Evolutionary conservation across 1,284 basidiomycete species (phyloP).

Genomic region (Tilletia horrida): DNA sequence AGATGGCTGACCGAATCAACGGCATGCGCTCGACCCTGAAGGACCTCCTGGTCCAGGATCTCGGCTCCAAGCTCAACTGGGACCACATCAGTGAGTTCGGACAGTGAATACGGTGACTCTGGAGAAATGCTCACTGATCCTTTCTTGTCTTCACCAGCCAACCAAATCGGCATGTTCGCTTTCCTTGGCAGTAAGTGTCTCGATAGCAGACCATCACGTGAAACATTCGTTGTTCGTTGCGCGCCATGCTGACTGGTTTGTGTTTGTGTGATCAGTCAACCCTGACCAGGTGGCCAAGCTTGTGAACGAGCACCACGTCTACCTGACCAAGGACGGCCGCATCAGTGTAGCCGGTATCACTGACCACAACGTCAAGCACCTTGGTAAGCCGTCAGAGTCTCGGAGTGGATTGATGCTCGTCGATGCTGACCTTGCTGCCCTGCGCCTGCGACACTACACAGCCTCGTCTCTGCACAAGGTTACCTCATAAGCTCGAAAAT

Average conservation of each 20-base stretch:
- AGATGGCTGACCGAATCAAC: slow-evolving; percentile 56
- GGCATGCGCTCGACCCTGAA: slow-evolving; percentile 54
- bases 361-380: slow-evolving; percentile 49
- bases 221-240: neutral
- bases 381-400: slow-evolving; percentile 24
- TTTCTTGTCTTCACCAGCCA: slow-evolving; percentile 27
- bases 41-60: slow-evolving; percentile 49
- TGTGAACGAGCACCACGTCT: slow-evolving; percentile 54
- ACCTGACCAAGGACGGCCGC: slow-evolving; percentile 55
- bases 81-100: slow-evolving; percentile 52
- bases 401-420: no score
- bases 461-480: slow-evolving; percentile 52
- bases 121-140: neutral
- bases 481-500: slow-evolving; percentile 26
- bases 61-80: slow-evolving; percentile 55
- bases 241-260: neutral
- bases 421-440: no score
- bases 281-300: slow-evolving; percentile 55
- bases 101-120: no score
- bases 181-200: slow-evolving; percentile 38
- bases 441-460: neutral
- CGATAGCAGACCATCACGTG: neutral
- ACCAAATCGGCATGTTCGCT: slow-evolving; percentile 56
- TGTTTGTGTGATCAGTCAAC: slow-evolving; percentile 32
- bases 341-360: slow-evolving; percentile 56